A percentile compares a stretch with the other conserved stretches of the same genome.
phyloP scores from a whole-genome alignment of 2,329 filamentous ascomycete species.

The Diaporthe sp. region DNA sequence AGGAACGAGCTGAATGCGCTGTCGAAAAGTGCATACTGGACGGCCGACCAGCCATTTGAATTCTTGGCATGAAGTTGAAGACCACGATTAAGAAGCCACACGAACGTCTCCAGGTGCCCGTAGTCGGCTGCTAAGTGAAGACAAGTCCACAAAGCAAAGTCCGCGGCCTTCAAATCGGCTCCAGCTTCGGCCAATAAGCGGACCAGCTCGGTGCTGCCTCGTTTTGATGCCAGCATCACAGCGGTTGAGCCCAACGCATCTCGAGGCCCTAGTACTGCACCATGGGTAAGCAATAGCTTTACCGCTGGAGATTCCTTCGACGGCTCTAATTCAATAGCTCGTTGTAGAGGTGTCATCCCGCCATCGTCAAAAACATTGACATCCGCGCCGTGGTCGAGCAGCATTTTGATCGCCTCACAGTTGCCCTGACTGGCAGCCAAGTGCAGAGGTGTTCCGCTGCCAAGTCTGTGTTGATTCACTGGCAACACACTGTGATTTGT shows the following conservation, averaged over 20 bases:
- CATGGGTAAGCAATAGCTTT: background rate
- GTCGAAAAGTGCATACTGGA: background rate
- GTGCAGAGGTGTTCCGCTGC: background rate
- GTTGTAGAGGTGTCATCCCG: background rate
- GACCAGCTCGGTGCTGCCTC: background rate
- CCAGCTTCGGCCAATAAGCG: background rate
- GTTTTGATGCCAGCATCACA: background rate
- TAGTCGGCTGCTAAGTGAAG: background rate
- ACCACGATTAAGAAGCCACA: background rate
- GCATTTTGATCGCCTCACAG: background rate
- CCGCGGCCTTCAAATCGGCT: background rate
- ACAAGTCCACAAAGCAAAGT: background rate
- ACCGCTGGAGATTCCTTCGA: background rate
- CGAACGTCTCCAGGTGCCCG: background rate
- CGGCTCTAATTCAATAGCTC: fast-evolving
- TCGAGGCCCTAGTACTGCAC: background rate
- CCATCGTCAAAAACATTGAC: background rate
- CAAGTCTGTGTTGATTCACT: background rate
- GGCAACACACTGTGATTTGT: no score
- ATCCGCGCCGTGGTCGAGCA: background rate
- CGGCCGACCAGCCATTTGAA: background rate
- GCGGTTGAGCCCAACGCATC: background rate
- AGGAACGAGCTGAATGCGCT: background rate
- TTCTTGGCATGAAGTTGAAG: background rate
- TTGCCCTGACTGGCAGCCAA: background rate